These are phyloP conservation scores for Hymenoscyphus albidus DNA, from an alignment of 2,329 filamentous ascomycete species.

Conservation along the genomic window DNA sequence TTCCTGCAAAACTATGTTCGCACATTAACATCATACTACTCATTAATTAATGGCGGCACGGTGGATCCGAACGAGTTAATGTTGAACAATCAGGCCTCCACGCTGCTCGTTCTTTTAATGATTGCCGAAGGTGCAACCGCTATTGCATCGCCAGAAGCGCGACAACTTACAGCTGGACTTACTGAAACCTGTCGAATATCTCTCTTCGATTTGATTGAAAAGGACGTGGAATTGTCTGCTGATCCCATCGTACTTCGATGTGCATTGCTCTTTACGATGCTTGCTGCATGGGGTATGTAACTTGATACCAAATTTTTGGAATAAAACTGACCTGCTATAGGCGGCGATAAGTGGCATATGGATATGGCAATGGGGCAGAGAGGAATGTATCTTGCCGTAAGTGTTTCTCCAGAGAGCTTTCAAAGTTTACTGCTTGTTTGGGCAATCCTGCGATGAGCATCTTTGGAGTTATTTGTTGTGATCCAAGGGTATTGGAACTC, in stretches of 20 bases:
- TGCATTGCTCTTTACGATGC: conserved; percentile 62
- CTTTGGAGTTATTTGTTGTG: background rate
- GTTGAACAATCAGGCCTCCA: conserved; percentile 62
- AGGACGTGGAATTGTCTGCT: conserved; percentile 63
- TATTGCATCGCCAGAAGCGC: conserved; percentile 61
- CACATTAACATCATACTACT: conserved; percentile 63
- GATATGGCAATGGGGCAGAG: conserved; percentile 71
- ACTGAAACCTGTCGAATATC: conserved; percentile 70
- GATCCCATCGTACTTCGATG: conserved; percentile 62
- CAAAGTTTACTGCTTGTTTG: background rate
- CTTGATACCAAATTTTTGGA: background rate
- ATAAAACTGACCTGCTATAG: background rate
- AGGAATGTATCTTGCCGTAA: conserved; percentile 65
- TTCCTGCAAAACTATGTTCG: conserved; percentile 64
- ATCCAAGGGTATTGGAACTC: background rate
- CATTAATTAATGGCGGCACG: conserved; percentile 54
- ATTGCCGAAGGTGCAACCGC: conserved; percentile 66
- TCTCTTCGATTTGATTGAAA: conserved; percentile 68
- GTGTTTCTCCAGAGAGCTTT: conserved; percentile 22
- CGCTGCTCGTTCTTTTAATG: conserved; percentile 65
- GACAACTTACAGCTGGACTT: conserved; percentile 61
- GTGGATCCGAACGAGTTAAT: conserved; percentile 66
- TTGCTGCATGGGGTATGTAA: conserved; percentile 60
- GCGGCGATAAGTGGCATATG: conserved; percentile 72
- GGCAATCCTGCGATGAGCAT: background rate